phyloP scores from a whole-genome alignment of 2,329 filamentous ascomycete genomes.

The Nemania sp. region DNA sequence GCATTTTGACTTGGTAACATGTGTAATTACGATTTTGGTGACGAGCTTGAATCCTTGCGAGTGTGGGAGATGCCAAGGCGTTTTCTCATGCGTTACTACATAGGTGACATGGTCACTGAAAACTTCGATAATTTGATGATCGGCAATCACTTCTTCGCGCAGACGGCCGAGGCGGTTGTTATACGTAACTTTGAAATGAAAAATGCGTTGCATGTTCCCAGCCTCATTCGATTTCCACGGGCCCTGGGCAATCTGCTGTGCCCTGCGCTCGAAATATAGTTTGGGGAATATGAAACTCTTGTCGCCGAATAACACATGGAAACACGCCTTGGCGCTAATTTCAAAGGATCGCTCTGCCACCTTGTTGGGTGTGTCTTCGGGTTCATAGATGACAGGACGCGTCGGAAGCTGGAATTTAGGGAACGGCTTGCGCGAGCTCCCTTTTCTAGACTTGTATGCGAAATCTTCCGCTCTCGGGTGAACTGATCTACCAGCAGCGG shows the following conservation, averaged over 20 bases:
- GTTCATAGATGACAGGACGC: conserved; percentile 85
- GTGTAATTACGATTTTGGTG: conserved; percentile 93
- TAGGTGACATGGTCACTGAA: conserved; percentile 80
- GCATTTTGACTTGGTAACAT: conserved; percentile 90
- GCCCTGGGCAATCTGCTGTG: conserved; percentile 83
- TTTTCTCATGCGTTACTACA: conserved; percentile 71
- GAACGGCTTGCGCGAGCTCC: conserved; percentile 55
- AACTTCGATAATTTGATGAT: conserved; percentile 88
- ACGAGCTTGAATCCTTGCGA: conserved; percentile 82
- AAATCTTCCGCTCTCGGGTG: conserved; percentile 52
- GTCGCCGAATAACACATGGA: conserved; percentile 96
- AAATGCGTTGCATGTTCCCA: conserved; percentile 79
- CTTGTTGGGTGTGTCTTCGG: conserved; percentile 80
- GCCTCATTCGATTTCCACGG: conserved; percentile 82
- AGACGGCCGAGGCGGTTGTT: conserved; percentile 73
- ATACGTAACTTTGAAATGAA: conserved; percentile 81
- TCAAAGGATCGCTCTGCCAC: conserved; percentile 86
- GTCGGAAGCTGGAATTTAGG: conserved; percentile 85
- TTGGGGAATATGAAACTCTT: conserved; percentile 95
- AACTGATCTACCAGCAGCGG: conserved; percentile 56
- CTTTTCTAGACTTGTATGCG: conserved; percentile 53
- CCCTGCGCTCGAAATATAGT: conserved; percentile 85
- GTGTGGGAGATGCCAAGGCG: conserved; percentile 87
- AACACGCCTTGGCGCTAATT: conserved; percentile 92
- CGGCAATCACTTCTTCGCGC: conserved; percentile 73